Base-by-base conservation (phyloP, 768 basidiomycete genomes). In the Boletales sp. region DNA sequence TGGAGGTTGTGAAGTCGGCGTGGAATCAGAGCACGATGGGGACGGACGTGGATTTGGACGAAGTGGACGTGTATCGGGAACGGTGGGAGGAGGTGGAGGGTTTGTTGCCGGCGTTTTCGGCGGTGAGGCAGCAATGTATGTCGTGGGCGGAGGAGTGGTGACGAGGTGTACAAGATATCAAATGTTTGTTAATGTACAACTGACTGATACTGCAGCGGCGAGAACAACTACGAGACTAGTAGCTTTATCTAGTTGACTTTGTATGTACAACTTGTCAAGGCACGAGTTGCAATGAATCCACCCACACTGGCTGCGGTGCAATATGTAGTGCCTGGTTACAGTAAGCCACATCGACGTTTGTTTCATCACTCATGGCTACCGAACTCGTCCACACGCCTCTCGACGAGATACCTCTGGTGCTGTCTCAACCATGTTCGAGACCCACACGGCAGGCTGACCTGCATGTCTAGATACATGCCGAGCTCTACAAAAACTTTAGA, bases 401-500 rank as follows among this genome's bases (percentile, higher is more conserved):
- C 34, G 75, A 79, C 33, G 80, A 81, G 25, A 83, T 84, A 19
- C 66, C 74, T 4, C 70, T 69, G 63, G 83, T 78, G 31, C 35
- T 70, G 57, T 7, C 13, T 3, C 25, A 28, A 5, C 4, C 25
- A 7, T 5, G 1, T 25, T 28, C 8, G n/a, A 30, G 19, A 4
- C 8, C 11, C 6, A 35, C 15, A 18, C 41, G 14, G 34, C 34
- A 12, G 2, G 15, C 35, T 35, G 14, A 6, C 21, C 25, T n/a
- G 9, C 17, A 21, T 19, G 25, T 13, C 3, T 56, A 88, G 86
- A 80, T 85, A 49, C 79, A 80, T 47, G 71, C 71, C 21, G 70
- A 73, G 40, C 70, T 91, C 18, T 72, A 68, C 25, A 70, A 72
- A n/a, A 79, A 77, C 6, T 91, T 90, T 66, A 69, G 68, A 30